Conservation (phyloP, 2,329 filamentous ascomycete species). For the Sporothrix inflata region DNA sequence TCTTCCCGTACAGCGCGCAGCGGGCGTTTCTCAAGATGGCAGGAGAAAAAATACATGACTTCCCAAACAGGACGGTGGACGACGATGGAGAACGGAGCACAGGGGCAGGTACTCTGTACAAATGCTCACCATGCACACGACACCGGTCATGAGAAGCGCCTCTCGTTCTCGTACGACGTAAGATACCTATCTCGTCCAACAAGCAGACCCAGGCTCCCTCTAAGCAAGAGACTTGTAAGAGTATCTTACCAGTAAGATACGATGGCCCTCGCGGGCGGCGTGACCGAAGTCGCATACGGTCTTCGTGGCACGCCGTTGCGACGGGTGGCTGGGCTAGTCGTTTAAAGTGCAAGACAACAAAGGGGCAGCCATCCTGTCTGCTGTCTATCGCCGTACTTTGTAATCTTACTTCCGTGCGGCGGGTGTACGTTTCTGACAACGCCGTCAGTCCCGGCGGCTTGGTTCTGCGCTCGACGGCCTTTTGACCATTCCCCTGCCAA, state of each 20-base stretch:
- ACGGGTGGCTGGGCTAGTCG: not conserved
- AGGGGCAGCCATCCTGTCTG: not conserved
- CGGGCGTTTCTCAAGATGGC: conserved; percentile 18
- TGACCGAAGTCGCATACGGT: not conserved
- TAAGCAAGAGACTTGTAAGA: not conserved
- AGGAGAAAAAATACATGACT: conserved; percentile 1
- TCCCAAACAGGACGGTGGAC: not conserved
- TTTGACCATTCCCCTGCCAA: conserved; percentile 10
- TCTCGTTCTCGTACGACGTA: not conserved
- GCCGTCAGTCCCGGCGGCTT: conserved; percentile 3
- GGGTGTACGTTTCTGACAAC: not conserved
- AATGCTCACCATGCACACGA: not conserved
- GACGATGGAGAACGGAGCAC: not conserved
- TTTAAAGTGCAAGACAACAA: not conserved
- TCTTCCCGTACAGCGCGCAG: not conserved
- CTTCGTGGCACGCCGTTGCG: not conserved
- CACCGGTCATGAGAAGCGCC: not conserved
- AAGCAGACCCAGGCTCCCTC: not conserved
- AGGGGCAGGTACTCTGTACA: not conserved
- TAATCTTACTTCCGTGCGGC: not conserved
- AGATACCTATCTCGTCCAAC: not conserved
- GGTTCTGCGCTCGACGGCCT: conserved; percentile 11
- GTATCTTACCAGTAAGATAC: not conserved
- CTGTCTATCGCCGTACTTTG: not conserved
- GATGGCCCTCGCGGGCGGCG: not conserved